These are phyloP conservation scores for Metrosideros polymorpha DNA, from an alignment of 441 rosid species.

Conservation along the genomic window DNA sequence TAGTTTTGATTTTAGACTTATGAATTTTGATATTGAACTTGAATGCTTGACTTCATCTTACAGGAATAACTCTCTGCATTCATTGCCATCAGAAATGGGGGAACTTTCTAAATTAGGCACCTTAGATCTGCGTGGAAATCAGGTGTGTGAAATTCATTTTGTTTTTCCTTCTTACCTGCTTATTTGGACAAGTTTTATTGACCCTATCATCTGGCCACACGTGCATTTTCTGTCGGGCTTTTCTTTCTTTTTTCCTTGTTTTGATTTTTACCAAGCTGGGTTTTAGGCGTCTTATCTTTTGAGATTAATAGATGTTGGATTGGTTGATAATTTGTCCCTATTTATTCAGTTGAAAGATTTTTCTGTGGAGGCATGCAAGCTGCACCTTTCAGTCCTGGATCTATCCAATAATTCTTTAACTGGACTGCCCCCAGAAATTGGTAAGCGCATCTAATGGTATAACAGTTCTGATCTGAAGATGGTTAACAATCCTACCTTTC, in stretches of 20 bases:
- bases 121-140: slow-evolving; percentile 83
- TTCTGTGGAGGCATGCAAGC: slow-evolving; percentile 69
- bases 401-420: slow-evolving; percentile 87
- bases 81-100: slow-evolving; percentile 66
- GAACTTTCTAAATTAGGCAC: slow-evolving; percentile 60
- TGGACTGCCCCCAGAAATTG: slow-evolving; percentile 85
- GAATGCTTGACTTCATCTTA: slow-evolving; percentile 9
- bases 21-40: slow-evolving; percentile 11
- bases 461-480: neutral
- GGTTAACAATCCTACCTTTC: neutral
- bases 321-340: neutral
- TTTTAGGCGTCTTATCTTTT: neutral
- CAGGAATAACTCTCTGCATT: slow-evolving; percentile 66
- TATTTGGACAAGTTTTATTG: neutral
- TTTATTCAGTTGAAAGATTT: slow-evolving; percentile 69
- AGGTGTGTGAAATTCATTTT: slow-evolving; percentile 28
- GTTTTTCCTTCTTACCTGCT: neutral
- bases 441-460: slow-evolving; percentile 35
- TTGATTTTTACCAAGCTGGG: neutral
- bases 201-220: neutral
- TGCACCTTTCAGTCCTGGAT: slow-evolving; percentile 72
- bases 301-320: neutral
- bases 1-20: slow-evolving; percentile 1
- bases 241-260: neutral
- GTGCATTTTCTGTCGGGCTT: neutral